Evolutionary conservation across 169 alveolate genomes (phyloP).

Genomic region (Plasmodium falciparum): DNA sequence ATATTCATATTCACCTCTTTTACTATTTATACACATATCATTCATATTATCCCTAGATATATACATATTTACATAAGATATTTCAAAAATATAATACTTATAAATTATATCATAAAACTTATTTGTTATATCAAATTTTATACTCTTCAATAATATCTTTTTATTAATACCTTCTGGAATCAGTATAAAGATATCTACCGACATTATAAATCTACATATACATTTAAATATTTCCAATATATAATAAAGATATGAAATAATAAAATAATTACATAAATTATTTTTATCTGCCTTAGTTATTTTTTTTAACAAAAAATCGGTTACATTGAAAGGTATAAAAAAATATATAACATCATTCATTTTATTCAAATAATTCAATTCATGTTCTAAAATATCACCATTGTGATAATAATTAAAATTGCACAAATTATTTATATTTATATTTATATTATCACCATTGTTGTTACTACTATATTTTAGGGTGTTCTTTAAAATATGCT

Average conservation of each 20-base stretch:
- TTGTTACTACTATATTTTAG: neutral
- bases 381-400: constrained; percentile 7
- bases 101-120: constrained; percentile 8
- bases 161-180: constrained; percentile 59
- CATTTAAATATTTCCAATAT: constrained; percentile 60
- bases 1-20: neutral
- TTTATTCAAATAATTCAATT: constrained; percentile 46
- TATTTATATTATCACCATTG: too few species aligned
- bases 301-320: constrained; percentile 20
- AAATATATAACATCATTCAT: constrained; percentile 55
- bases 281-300: constrained; percentile 5
- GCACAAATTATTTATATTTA: too few species aligned
- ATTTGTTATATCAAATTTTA: constrained; percentile 16
- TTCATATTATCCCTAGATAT: neutral
- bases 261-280: constrained; percentile 29
- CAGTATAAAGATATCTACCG: constrained; percentile 15
- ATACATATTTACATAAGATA: constrained; percentile 31
- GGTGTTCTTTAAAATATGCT: constrained; percentile 28
- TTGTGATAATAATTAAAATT: constrained; percentile 1
- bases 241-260: constrained; percentile 44
- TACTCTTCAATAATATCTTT: constrained; percentile 20
- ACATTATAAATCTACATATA: constrained; percentile 20
- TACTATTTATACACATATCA: neutral
- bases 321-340: constrained; percentile 50
- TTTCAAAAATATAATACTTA: constrained; percentile 23